These are phyloP conservation scores for Pseudoneurospora amorphoporcata DNA, from an alignment of 495 filamentous ascomycete species.

Conservation along the genomic window DNA sequence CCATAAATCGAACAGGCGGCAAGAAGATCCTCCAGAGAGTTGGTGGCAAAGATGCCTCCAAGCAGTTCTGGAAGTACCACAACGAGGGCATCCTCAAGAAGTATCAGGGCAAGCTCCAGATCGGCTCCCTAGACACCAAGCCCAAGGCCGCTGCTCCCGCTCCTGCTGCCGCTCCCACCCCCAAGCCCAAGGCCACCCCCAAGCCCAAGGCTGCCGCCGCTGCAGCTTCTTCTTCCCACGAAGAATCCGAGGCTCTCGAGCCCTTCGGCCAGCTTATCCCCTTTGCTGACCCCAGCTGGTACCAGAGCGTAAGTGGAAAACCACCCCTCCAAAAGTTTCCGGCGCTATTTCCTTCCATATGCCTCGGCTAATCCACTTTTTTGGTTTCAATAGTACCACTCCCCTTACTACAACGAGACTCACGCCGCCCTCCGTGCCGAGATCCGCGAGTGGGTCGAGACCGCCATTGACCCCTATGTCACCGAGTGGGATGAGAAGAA, in stretches of 20 bases:
- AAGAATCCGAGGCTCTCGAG: constrained; percentile 63
- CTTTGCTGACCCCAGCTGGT: constrained; percentile 89
- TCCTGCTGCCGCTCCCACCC: constrained; percentile 42
- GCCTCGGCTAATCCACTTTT: neutral
- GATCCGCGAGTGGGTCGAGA: constrained; percentile 83
- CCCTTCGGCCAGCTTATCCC: constrained; percentile 79
- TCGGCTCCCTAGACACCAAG: constrained; percentile 87
- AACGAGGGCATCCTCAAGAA: constrained; percentile 91
- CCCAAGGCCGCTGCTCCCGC: constrained; percentile 47
- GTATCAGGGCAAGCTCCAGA: constrained; percentile 74
- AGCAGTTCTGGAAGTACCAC: constrained; percentile 99
- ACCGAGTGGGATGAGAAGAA: constrained; percentile 95
- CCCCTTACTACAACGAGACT: constrained; percentile 88
- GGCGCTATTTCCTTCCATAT: neutral
- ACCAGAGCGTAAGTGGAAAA: constrained; percentile 68
- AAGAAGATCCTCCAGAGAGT: constrained; percentile 97
- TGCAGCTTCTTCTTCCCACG: constrained; percentile 37
- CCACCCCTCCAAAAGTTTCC: neutral
- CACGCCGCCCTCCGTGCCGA: constrained; percentile 85
- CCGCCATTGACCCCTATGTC: constrained; percentile 81
- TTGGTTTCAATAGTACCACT: constrained; percentile 63
- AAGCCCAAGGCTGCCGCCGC: constrained; percentile 43
- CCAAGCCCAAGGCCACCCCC: constrained; percentile 26
- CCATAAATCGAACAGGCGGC: constrained; percentile 52
- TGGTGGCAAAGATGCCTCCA: constrained; percentile 91